phyloP scores from a whole-genome alignment of 306 rosid species.

The Purshia tridentata region DNA sequence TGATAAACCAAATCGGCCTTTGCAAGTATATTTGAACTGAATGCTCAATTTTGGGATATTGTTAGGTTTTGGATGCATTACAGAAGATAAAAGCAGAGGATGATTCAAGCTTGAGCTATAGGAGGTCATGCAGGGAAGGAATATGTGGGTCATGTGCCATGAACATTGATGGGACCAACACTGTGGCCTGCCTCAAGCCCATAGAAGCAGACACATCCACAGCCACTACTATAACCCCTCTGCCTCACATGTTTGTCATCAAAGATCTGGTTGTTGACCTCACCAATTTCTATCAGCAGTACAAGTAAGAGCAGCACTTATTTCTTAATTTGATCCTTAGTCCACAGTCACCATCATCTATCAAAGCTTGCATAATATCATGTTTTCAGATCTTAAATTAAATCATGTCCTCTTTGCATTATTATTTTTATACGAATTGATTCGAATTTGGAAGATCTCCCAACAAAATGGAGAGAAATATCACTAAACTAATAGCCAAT shows the following conservation, averaged over 20 bases:
- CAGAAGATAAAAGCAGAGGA: constrained; percentile 48
- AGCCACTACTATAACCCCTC: constrained; percentile 37
- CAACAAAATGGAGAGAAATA: too few relatives aligned
- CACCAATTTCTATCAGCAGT: constrained; percentile 49
- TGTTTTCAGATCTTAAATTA: too few relatives aligned
- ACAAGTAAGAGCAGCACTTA: constrained; percentile 19
- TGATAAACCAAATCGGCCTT: neutral
- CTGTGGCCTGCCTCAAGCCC: constrained; percentile 43
- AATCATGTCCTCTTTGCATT: too few relatives aligned
- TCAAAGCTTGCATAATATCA: too few relatives aligned
- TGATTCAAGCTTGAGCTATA: constrained; percentile 41
- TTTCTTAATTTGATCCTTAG: too few relatives aligned
- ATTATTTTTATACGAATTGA: too few relatives aligned
- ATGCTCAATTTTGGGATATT: neutral
- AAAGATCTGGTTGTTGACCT: constrained; percentile 44
- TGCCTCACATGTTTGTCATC: constrained; percentile 50
- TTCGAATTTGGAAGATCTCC: too few relatives aligned
- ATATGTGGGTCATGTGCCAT: constrained; percentile 50
- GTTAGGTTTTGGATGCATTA: constrained; percentile 45
- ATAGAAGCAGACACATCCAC: constrained; percentile 36
- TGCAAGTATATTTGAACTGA: neutral
- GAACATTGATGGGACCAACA: constrained; percentile 49
- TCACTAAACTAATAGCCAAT: neutral
- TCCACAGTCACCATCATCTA: too few relatives aligned
- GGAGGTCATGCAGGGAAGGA: constrained; percentile 52